phyloP scores from a whole-genome alignment of 352 stramenopile species.

The Pythium myriotylum region DNA sequence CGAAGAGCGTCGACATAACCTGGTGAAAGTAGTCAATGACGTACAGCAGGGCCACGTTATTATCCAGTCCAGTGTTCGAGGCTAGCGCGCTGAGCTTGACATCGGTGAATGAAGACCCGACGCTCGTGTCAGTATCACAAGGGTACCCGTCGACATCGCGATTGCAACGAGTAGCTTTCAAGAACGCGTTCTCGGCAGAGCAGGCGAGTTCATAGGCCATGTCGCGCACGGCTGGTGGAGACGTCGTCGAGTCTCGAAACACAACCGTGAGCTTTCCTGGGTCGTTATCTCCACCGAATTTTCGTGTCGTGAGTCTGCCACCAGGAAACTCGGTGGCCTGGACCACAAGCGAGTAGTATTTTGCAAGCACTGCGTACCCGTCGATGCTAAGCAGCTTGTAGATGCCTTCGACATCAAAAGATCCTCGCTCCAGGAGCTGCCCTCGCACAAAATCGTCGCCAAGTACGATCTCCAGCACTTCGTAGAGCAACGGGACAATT shows the following conservation, averaged over 20 bases:
- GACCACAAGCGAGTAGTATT: slow-evolving; percentile 47
- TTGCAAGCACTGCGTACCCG: slow-evolving; percentile 32
- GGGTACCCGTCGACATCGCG: slow-evolving; percentile 32
- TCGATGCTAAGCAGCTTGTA: slow-evolving; percentile 39
- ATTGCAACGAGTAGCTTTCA: slow-evolving; percentile 32
- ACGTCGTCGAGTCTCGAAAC: slow-evolving; percentile 21
- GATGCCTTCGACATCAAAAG: slow-evolving; percentile 43
- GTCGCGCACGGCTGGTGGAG: background rate
- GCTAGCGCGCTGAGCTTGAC: slow-evolving; percentile 30
- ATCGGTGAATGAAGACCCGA: slow-evolving; percentile 24
- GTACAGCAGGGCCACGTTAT: slow-evolving; percentile 47
- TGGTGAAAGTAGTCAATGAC: slow-evolving; percentile 49
- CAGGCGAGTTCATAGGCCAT: slow-evolving; percentile 36
- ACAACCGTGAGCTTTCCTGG: slow-evolving; percentile 30
- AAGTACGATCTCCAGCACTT: slow-evolving; percentile 36
- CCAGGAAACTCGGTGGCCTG: slow-evolving; percentile 46
- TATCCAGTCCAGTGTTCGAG: slow-evolving; percentile 33
- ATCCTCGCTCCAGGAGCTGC: slow-evolving; percentile 30
- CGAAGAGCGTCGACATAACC: slow-evolving; percentile 37
- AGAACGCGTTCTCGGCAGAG: slow-evolving; percentile 29
- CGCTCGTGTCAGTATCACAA: slow-evolving; percentile 29
- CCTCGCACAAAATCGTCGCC: slow-evolving; percentile 24
- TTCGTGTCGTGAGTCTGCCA: slow-evolving; percentile 33
- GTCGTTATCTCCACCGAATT: slow-evolving; percentile 13
- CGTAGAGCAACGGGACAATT: slow-evolving; percentile 30